Evolutionary conservation across 768 basidiomycete genomes (phyloP).

Genomic region (Sporobolomyces phaffii): DNA sequence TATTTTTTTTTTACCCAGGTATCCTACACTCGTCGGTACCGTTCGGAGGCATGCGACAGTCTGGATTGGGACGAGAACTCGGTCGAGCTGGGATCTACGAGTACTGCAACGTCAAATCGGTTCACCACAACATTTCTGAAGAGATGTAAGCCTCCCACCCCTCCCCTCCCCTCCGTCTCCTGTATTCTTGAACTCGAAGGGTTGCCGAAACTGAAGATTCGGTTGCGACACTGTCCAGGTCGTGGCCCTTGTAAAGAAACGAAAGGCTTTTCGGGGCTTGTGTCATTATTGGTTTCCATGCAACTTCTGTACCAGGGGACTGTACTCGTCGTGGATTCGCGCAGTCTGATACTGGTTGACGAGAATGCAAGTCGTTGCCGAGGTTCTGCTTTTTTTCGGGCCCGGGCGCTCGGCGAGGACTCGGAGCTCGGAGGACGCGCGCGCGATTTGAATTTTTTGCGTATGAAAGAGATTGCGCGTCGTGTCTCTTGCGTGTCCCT

Average conservation of each 20-base stretch:
- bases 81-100: slow-evolving; percentile 48
- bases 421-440: too few species aligned
- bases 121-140: slow-evolving; percentile 31
- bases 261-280: too few species aligned
- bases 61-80: slow-evolving; percentile 78
- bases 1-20: neutral
- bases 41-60: slow-evolving; percentile 92
- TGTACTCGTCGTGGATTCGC: too few species aligned
- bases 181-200: neutral
- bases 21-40: slow-evolving; percentile 75
- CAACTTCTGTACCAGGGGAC: too few species aligned
- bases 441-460: too few species aligned
- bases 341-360: too few species aligned
- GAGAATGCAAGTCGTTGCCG: too few species aligned
- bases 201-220: neutral
- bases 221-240: neutral
- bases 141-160: slow-evolving; percentile 13
- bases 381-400: too few species aligned
- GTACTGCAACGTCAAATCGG: slow-evolving; percentile 22
- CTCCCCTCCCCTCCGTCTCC: neutral
- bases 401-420: too few species aligned
- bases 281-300: too few species aligned
- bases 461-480: too few species aligned
- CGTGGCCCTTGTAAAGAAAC: slow-evolving; percentile 11
- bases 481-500: too few species aligned